Evolutionary conservation across 2,329 filamentous ascomycete species (phyloP).

Genomic region (Ophiostoma ulmi): DNA sequence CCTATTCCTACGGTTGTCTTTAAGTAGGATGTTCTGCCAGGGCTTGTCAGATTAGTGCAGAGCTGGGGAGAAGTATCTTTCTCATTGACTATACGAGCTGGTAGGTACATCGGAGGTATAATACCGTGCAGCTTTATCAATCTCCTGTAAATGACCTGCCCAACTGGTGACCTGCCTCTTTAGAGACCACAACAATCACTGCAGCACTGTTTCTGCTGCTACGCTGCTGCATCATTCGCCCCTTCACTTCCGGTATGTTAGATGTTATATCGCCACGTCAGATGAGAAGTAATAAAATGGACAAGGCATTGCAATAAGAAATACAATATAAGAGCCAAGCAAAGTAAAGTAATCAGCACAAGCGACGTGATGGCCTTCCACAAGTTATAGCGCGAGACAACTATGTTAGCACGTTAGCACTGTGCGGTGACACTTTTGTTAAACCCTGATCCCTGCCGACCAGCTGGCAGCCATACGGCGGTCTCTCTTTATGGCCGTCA

Average conservation of each 20-base stretch:
- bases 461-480: not conserved
- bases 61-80: not conserved
- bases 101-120: constrained; percentile 4
- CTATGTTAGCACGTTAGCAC: not conserved
- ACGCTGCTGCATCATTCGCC: constrained; percentile 2
- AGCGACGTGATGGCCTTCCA: not conserved
- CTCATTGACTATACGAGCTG: not conserved
- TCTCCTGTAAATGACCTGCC: not conserved
- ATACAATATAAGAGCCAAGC: not conserved
- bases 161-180: not conserved
- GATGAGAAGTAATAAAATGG: not conserved
- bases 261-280: not conserved
- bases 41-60: not conserved
- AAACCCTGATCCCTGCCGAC: constrained; percentile 7
- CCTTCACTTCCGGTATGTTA: not conserved
- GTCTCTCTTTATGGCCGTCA: not conserved
- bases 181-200: not conserved
- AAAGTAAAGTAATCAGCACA: not conserved
- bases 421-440: not conserved
- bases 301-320: not conserved
- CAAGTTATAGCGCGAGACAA: not conserved
- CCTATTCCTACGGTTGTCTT: not conserved
- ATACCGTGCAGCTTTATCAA: not conserved
- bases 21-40: not conserved
- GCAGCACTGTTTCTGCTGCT: not conserved